phyloP scores from a whole-genome alignment of 805 yeast genomes.

The Ogataea ganodermae region DNA sequence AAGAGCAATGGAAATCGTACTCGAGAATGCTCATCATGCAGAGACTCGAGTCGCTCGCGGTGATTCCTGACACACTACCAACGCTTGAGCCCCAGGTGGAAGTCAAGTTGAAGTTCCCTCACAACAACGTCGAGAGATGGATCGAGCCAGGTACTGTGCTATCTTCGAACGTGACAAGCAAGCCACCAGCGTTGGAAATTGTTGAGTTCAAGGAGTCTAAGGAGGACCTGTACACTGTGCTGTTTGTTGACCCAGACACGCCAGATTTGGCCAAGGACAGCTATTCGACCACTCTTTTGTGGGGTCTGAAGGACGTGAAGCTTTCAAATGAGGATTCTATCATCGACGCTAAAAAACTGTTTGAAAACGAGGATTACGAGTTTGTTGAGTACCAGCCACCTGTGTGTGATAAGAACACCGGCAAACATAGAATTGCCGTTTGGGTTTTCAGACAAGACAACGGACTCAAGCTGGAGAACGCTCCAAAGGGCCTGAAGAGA shows the following conservation, averaged over 20 bases:
- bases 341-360: slow-evolving; percentile 47
- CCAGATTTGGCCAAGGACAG: slow-evolving; percentile 75
- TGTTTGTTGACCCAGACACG: slow-evolving; percentile 88
- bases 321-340: slow-evolving; percentile 58
- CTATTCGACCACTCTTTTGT: slow-evolving; percentile 70
- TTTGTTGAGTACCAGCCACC: slow-evolving; percentile 74
- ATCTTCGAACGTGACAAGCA: slow-evolving; percentile 70
- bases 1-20: slow-evolving; percentile 69
- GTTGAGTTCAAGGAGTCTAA: slow-evolving; percentile 63
- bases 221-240: slow-evolving; percentile 67
- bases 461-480: slow-evolving; percentile 26
- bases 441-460: slow-evolving; percentile 84
- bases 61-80: slow-evolving; percentile 93
- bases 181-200: slow-evolving; percentile 76
- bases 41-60: slow-evolving; percentile 79
- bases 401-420: slow-evolving; percentile 84
- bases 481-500: slow-evolving; percentile 33
- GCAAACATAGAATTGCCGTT: slow-evolving; percentile 76
- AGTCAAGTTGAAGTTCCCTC: slow-evolving; percentile 74
- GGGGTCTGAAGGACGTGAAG: slow-evolving; percentile 72
- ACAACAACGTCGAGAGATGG: slow-evolving; percentile 65
- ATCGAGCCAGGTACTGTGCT: slow-evolving; percentile 76
- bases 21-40: slow-evolving; percentile 85
- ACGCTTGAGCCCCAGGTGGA: slow-evolving; percentile 81
- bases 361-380: slow-evolving; percentile 40